phyloP scores from a whole-genome alignment of 495 filamentous ascomycete species.

The Lepidopterella palustris region DNA sequence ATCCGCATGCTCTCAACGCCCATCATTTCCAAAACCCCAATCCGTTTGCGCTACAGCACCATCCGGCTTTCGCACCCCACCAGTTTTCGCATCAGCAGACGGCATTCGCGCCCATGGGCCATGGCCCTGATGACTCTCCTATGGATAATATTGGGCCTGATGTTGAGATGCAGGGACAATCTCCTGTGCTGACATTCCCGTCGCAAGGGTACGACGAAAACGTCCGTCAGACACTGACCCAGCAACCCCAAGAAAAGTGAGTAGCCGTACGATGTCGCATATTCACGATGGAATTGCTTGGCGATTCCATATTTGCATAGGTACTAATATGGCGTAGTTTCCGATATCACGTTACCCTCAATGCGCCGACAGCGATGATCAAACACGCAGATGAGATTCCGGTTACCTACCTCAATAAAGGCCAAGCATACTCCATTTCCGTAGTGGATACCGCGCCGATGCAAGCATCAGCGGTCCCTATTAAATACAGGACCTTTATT shows the following conservation, averaged over 20 bases:
- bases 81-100: slow-evolving; percentile 71
- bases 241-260: slow-evolving; percentile 36
- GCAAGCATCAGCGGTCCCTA: slow-evolving; percentile 35
- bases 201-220: slow-evolving; percentile 25
- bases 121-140: slow-evolving; percentile 54
- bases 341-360: slow-evolving; percentile 81
- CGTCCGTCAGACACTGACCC: slow-evolving; percentile 24
- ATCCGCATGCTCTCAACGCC: slow-evolving; percentile 51
- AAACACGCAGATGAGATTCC: slow-evolving; percentile 81
- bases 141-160: slow-evolving; percentile 45
- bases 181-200: slow-evolving; percentile 34
- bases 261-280: too few relatives aligned
- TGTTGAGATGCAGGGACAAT: slow-evolving; percentile 37
- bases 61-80: slow-evolving; percentile 67
- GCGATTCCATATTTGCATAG: neutral
- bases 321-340: slow-evolving; percentile 56
- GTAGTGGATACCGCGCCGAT: slow-evolving; percentile 63
- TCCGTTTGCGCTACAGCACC: slow-evolving; percentile 57
- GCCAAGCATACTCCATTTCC: slow-evolving; percentile 78
- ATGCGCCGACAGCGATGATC: slow-evolving; percentile 96
- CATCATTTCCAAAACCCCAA: slow-evolving; percentile 67
- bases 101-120: slow-evolving; percentile 70
- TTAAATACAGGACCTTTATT: slow-evolving; percentile 76
- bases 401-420: slow-evolving; percentile 94
- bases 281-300: too few relatives aligned